Evolutionary conservation across 805 yeast genomes (phyloP).

Genomic region (Lachancea quebecensis): DNA sequence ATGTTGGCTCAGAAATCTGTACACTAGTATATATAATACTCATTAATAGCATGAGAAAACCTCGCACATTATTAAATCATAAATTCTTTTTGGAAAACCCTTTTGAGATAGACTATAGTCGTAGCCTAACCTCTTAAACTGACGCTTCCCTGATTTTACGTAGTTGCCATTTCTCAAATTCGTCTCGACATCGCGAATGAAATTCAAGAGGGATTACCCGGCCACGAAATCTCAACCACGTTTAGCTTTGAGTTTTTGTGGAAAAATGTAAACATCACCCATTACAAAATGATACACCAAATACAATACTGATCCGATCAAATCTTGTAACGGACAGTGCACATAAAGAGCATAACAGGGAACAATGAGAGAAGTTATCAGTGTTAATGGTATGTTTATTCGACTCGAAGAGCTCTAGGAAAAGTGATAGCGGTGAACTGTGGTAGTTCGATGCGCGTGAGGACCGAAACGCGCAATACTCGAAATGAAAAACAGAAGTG

Average conservation of each 20-base stretch:
- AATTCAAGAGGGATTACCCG: slow-evolving; percentile 1
- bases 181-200: not conserved
- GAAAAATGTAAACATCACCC: slow-evolving; percentile 20
- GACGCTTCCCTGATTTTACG: not conserved
- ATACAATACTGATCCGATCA: slow-evolving; percentile 4
- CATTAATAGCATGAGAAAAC: too few relatives aligned
- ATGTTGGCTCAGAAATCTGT: not conserved
- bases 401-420: not conserved
- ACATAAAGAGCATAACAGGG: not conserved
- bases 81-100: not conserved
- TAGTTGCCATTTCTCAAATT: not conserved
- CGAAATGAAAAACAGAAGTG: not conserved
- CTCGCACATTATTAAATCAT: not conserved
- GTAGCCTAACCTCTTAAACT: not conserved
- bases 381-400: slow-evolving; percentile 69
- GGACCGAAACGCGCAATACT: too few relatives aligned
- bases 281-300: slow-evolving; percentile 4
- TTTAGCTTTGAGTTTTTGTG: slow-evolving; percentile 11
- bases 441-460: too few relatives aligned
- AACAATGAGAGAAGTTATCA: slow-evolving; percentile 84
- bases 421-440: not conserved
- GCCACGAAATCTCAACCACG: not conserved
- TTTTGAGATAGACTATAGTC: too few relatives aligned
- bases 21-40: not conserved
- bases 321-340: not conserved